These are phyloP conservation scores for Pestalotiopsis sp. DNA, from an alignment of 2,329 filamentous ascomycete species.

Conservation along the genomic window DNA sequence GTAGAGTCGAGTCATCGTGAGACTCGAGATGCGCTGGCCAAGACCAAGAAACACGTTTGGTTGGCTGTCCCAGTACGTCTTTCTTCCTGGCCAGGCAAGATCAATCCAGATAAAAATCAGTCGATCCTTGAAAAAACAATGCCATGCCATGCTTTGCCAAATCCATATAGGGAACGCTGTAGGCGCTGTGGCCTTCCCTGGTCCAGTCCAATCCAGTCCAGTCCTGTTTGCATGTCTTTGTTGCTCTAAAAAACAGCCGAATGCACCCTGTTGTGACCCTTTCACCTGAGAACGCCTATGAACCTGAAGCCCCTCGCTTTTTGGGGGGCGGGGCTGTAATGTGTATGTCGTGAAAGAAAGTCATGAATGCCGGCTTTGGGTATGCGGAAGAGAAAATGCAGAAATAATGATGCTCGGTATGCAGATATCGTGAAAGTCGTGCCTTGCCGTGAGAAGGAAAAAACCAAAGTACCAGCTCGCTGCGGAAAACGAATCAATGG, in stretches of 20 bases:
- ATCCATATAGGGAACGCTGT: not conserved
- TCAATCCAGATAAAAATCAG: too few relatives aligned
- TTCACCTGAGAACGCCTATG: not conserved
- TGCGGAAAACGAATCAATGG: not conserved
- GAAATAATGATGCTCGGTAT: conserved; percentile 8
- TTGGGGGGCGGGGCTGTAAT: not conserved
- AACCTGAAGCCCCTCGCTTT: not conserved
- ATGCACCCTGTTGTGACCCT: not conserved
- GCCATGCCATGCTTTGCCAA: not conserved
- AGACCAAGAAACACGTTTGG: not conserved
- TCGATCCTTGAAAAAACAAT: not conserved
- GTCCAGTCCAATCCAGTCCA: not conserved
- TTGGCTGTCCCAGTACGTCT: not conserved
- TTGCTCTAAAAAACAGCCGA: not conserved
- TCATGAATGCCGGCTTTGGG: conserved; percentile 7
- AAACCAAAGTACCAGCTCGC: not conserved
- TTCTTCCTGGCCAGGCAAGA: not conserved
- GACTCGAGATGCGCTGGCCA: not conserved
- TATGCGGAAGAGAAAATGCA: conserved; percentile 5
- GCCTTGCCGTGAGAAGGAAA: not conserved
- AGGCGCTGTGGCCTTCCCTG: not conserved
- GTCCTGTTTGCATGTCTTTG: not conserved
- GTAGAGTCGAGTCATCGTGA: not conserved
- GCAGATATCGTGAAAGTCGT: conserved; percentile 5
- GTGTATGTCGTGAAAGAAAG: conserved; percentile 8